Conservation (phyloP, 164 flowering plant genomes). For the Nelumbo lutea region DNA sequence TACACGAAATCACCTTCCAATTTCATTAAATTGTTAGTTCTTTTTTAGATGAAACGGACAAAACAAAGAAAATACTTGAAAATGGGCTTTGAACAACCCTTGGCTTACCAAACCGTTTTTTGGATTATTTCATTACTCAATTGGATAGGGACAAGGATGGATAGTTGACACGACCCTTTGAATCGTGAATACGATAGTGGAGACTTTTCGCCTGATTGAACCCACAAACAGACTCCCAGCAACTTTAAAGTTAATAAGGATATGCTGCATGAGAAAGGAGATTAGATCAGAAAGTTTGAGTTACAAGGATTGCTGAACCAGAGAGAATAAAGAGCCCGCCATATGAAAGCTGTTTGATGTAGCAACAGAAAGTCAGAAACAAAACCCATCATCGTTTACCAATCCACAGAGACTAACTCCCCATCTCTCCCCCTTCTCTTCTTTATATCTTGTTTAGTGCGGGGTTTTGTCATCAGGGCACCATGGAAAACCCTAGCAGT, state of each 20-base stretch:
- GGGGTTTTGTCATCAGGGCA: not conserved
- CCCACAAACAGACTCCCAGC: not conserved
- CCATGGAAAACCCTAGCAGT: constrained; percentile 5
- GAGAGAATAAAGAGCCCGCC: constrained; percentile 15
- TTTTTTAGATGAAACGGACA: no score
- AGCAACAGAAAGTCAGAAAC: constrained; percentile 29
- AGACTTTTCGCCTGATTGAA: not conserved
- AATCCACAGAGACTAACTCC: not conserved
- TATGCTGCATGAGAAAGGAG: constrained; percentile 27
- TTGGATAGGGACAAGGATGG: not conserved
- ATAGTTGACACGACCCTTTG: constrained; percentile 1
- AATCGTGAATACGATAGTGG: not conserved
- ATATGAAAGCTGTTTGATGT: constrained; percentile 10
- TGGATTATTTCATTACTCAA: no score
- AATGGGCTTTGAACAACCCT: no score
- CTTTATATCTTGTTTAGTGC: constrained; percentile 12
- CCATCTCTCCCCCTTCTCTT: not conserved
- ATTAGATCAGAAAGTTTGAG: constrained; percentile 57
- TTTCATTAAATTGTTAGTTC: no score
- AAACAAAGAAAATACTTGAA: no score
- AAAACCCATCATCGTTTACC: constrained; percentile 4
- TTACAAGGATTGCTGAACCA: not conserved
- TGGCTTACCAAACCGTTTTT: no score
- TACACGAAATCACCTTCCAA: no score
- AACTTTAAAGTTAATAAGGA: not conserved